These are phyloP conservation scores for Bullera alba DNA, from an alignment of 768 basidiomycete genomes.

Conservation along the genomic window DNA sequence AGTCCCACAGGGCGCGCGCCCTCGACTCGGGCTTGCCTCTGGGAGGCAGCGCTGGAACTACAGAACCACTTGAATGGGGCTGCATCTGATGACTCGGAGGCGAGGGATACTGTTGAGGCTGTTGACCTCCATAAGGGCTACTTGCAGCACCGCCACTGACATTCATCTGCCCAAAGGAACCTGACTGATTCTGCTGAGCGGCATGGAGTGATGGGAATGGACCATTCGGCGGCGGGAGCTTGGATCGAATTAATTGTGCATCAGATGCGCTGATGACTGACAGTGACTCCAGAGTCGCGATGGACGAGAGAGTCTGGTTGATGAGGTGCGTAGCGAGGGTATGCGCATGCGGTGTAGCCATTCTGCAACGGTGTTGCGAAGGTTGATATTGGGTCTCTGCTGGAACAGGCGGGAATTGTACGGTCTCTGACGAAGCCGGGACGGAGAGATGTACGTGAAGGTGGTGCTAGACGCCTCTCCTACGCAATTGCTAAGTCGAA, in stretches of 20 bases:
- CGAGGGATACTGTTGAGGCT: conserved; percentile 2
- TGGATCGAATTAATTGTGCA: conserved; percentile 29
- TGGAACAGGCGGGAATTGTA: too few species aligned
- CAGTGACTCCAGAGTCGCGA: conserved; percentile 30
- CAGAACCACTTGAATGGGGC: too few species aligned
- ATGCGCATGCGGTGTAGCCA: neutral
- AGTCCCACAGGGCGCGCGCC: conserved; percentile 36
- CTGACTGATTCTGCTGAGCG: neutral
- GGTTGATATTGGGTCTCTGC: too few species aligned
- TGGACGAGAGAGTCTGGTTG: conserved; percentile 29
- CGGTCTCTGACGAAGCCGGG: too few species aligned
- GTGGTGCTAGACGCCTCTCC: too few species aligned
- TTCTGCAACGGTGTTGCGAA: too few species aligned
- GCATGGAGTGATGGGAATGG: conserved; percentile 29
- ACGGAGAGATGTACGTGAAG: too few species aligned
- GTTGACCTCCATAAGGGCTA: conserved; percentile 1
- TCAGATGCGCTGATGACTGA: conserved; percentile 22
- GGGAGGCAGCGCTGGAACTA: conserved; percentile 11
- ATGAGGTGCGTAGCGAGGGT: conserved; percentile 27
- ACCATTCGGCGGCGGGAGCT: conserved; percentile 30
- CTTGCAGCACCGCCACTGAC: conserved; percentile 2
- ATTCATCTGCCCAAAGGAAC: conserved; percentile 8
- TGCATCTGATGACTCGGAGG: neutral
- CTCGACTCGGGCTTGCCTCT: conserved; percentile 10
- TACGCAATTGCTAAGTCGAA: too few species aligned